Evolutionary conservation across 2,329 filamentous ascomycete genomes (phyloP), one percentile per base, ranked within the genome.

Genomic region (Neocucurbitaria cava): DNA sequence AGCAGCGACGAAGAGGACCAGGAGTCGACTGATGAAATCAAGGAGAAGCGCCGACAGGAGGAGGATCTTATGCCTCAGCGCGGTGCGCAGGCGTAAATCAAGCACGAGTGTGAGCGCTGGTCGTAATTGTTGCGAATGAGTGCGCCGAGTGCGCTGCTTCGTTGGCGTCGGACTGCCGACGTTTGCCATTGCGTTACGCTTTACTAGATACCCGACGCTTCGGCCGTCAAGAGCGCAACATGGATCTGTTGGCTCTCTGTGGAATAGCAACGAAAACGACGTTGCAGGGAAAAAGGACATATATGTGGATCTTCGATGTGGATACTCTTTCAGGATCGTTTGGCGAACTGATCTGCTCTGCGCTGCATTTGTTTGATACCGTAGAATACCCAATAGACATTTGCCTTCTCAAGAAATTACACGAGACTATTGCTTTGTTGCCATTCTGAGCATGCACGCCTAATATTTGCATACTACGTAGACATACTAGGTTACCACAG

Each of bases 1-100:
- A 59, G 56, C 13, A 71, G 56, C 13, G 72, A 76, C 35, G 69
- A 75, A 38, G 72, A 73, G 62, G 60, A 31, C 1, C 9, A 65
- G 18, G 68, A 71, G 18, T 68, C 64, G n/a, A 46, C 55, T 17
- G 60, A 57, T 17, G 64, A 56, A 26, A 62, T 59, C 52, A 67
- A 66, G 51, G 63, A 69, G 57, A 67, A 69, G 59, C 62, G 58
- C 44, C 58, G 54, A 5, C 56, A 61, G 45, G 59, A 68, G 15
- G 65, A 68, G 46, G 49, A 54, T 33, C 47, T 64, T 4, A 58
- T 63, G 61, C 62, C 64, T 38, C 58, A 64, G 26, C 45, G 45
- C 9, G 52, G 49, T n/a, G 56, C 58, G 18, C 53, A 61, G 47
- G 10, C 31, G 9, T 43, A 20, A n/a, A 10, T 23, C n/a, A n/a